Evolutionary conservation across 345 rosid species (phyloP).

Genomic region (Corchorus capsularis): DNA sequence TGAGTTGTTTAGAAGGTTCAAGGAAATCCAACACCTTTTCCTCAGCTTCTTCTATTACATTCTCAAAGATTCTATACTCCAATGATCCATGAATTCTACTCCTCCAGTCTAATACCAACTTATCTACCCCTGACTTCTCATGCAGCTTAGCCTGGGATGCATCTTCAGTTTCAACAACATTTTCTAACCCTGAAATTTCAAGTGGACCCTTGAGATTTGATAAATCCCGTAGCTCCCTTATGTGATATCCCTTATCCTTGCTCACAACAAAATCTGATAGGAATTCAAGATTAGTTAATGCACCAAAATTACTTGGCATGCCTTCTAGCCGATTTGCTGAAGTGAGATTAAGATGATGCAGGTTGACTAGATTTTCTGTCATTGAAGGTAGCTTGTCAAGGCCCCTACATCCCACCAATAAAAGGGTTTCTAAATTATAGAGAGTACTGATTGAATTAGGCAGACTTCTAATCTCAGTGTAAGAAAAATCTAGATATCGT

Average conservation of each 20-base stretch:
- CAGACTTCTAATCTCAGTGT: slow-evolving; percentile 30
- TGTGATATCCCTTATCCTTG: neutral
- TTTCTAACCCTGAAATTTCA: neutral
- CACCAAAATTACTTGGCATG: neutral
- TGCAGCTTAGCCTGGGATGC: neutral
- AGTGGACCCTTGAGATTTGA: slow-evolving; percentile 4
- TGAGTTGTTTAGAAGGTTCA: no score
- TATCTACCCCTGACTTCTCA: neutral
- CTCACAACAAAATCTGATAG: neutral
- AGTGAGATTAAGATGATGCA: neutral
- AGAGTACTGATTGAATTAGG: slow-evolving; percentile 35
- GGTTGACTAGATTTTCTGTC: neutral
- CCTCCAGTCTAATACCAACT: neutral
- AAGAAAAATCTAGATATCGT: slow-evolving; percentile 40
- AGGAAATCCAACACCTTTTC: no score
- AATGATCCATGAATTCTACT: no score
- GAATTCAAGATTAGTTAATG: neutral
- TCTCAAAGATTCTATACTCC: no score
- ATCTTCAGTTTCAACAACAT: neutral
- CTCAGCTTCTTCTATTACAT: no score
- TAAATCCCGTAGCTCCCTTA: neutral
- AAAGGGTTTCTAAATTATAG: slow-evolving; percentile 39
- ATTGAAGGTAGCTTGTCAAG: neutral
- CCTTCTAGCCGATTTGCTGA: no score
- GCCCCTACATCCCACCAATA: neutral